These are phyloP conservation scores for Vanrija sp. DNA, from an alignment of 1,284 basidiomycete genomes.

Conservation along the genomic window DNA sequence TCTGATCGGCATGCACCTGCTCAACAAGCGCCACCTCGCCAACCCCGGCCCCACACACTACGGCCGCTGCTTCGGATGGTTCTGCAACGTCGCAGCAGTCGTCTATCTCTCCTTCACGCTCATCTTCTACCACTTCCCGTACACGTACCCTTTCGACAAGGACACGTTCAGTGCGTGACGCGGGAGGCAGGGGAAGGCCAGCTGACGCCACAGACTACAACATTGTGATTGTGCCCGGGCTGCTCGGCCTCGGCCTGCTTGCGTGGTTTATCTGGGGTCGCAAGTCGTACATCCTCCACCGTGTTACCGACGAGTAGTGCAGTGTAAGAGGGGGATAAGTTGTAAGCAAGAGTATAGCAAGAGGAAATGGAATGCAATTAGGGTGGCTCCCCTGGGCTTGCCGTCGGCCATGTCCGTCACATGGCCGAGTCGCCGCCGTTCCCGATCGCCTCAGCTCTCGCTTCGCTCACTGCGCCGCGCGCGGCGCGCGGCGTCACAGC, in stretches of 20 bases:
- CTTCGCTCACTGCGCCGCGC: too few relatives aligned
- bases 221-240: constrained; percentile 6
- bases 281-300: constrained; percentile 3
- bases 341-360: too few relatives aligned
- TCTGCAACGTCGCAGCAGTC: not conserved
- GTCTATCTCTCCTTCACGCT: not conserved
- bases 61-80: not conserved
- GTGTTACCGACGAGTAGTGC: not conserved
- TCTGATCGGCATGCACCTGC: not conserved
- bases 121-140: constrained; percentile 7
- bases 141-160: not conserved
- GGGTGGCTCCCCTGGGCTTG: too few relatives aligned
- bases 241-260: not conserved
- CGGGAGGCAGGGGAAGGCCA: not conserved
- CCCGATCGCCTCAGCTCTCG: too few relatives aligned
- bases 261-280: constrained; percentile 3
- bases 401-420: too few relatives aligned
- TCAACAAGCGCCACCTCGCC: not conserved
- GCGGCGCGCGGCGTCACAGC: too few relatives aligned
- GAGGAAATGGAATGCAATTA: too few relatives aligned
- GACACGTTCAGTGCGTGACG: constrained; percentile 1
- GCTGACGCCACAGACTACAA: constrained; percentile 6
- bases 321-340: too few relatives aligned
- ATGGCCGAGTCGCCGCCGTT: too few relatives aligned
- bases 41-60: not conserved